Evolutionary conservation across 129 eudicot species (phyloP).

Genomic region (Scalesia atractyloides): DNA sequence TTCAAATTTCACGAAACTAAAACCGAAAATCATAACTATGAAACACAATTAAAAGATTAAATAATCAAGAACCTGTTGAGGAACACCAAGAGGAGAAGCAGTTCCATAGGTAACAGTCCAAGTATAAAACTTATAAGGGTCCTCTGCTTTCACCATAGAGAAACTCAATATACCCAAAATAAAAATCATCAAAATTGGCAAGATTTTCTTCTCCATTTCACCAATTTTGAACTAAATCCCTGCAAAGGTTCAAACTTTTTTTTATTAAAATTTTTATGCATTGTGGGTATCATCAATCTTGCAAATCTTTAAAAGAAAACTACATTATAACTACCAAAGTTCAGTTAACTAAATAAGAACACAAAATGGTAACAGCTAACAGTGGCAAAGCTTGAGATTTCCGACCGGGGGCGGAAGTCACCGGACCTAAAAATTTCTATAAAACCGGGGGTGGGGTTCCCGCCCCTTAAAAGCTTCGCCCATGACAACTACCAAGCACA

Average conservation of each 20-base stretch:
- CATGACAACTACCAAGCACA: too few species aligned
- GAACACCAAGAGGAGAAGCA: conserved; percentile 80
- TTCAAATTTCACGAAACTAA: neutral
- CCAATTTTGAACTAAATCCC: conserved; percentile 16
- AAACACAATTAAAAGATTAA: neutral
- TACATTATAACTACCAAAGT: neutral
- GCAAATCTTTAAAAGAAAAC: neutral
- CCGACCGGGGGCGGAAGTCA: too few species aligned
- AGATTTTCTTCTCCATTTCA: conserved; percentile 48
- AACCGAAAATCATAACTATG: neutral
- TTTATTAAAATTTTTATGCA: neutral
- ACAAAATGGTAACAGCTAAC: neutral
- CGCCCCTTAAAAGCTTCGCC: too few species aligned
- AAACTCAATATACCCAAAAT: conserved; percentile 48
- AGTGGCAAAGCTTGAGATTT: too few species aligned
- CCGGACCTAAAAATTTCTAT: too few species aligned
- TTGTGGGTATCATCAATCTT: conserved; percentile 13
- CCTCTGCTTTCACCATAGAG: conserved; percentile 68
- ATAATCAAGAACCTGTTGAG: conserved; percentile 72
- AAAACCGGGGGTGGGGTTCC: too few species aligned
- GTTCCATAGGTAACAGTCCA: conserved; percentile 98
- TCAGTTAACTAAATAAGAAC: neutral
- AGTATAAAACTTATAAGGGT: conserved; percentile 71
- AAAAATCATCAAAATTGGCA: conserved; percentile 36
- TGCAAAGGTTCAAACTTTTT: conserved; percentile 27